Conservation (phyloP, 2,329 filamentous ascomycete genomes). For the Botrytis galanthina region DNA sequence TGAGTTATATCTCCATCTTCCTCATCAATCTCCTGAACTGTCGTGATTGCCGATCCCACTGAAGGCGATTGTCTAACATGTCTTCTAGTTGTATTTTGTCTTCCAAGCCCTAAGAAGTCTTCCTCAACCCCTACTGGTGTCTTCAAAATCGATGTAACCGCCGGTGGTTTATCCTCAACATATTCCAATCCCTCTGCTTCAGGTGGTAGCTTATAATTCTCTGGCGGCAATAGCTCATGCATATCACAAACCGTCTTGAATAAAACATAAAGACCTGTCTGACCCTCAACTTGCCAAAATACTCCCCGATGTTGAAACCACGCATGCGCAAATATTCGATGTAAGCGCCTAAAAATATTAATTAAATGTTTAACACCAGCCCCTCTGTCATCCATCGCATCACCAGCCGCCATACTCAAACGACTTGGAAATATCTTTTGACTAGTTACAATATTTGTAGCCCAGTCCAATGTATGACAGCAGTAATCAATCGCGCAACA, state of each 20-base stretch:
- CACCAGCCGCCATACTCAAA: conserved; percentile 40
- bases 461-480: conserved; percentile 98
- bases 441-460: conserved; percentile 88
- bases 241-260: conserved; percentile 97
- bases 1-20: conserved; percentile 58
- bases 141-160: conserved; percentile 40
- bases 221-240: conserved; percentile 83
- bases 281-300: conserved; percentile 89
- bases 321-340: conserved; percentile 96
- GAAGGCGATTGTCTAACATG: conserved; percentile 80
- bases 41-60: conserved; percentile 73
- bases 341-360: conserved; percentile 91
- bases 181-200: conserved; percentile 84
- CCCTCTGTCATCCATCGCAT: conserved; percentile 56
- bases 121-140: conserved; percentile 45
- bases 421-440: conserved; percentile 94
- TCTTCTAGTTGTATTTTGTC: conserved; percentile 71
- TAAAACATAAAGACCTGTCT: conserved; percentile 90
- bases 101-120: conserved; percentile 52
- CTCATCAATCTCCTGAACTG: conserved; percentile 79
- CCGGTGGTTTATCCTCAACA: conserved; percentile 43
- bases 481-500: conserved; percentile 99
- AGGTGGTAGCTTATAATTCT: conserved; percentile 92
- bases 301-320: conserved; percentile 97
- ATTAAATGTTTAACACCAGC: conserved; percentile 78